Percentiles rank a stretch among this genome's conserved stretches.
Conservation (phyloP, 345 rosid species). For the Eucalyptus marginata region DNA sequence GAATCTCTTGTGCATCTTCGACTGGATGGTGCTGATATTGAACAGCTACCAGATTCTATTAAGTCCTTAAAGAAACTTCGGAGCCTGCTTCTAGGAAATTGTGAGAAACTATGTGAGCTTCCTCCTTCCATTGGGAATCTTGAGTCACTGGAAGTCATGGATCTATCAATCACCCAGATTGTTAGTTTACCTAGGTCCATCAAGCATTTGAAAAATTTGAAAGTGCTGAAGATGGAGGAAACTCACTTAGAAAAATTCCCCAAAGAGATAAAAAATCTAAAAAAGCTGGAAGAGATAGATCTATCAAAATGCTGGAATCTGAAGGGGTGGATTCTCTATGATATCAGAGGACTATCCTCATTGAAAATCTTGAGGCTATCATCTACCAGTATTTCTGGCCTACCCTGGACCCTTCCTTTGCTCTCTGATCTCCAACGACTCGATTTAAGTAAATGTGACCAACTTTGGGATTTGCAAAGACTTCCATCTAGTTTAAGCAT, state of each 20-base stretch:
- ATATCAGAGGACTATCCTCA: background rate
- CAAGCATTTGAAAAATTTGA: background rate
- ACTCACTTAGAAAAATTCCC: background rate
- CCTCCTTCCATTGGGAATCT: slow-evolving; percentile 5
- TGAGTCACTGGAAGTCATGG: background rate
- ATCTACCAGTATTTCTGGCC: background rate
- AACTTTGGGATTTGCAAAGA: background rate
- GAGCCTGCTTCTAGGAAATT: background rate
- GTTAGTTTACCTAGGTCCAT: background rate
- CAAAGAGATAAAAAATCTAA: background rate
- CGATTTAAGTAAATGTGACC: background rate
- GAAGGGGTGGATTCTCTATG: background rate
- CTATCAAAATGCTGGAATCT: background rate
- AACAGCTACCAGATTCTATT: background rate
- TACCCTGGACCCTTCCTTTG: background rate
- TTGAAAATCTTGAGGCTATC: background rate
- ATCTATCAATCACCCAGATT: background rate
- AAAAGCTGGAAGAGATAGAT: background rate
- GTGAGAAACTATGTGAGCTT: background rate
- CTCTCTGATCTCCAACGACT: background rate
- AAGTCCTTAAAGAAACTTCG: background rate
- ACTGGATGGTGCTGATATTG: background rate
- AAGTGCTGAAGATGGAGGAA: background rate
- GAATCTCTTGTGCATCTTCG: background rate
- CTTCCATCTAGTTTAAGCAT: background rate